A percentile compares a stretch with the other conserved stretches of the same genome.
phyloP scores from a whole-genome alignment of 2,329 filamentous ascomycete species.

The Trichophaea hybrida region DNA sequence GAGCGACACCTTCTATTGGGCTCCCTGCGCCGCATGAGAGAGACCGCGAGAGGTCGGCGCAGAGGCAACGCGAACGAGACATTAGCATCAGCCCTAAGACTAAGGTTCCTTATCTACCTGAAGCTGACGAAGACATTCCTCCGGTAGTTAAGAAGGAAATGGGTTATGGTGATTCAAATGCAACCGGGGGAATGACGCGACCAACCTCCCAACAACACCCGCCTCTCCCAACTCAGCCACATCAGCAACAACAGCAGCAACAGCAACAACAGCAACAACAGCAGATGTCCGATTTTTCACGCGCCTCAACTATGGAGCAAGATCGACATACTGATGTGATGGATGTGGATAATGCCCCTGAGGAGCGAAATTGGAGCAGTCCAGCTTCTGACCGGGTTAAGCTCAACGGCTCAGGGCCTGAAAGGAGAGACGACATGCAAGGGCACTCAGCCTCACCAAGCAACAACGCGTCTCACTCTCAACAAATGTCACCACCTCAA shows the following conservation, averaged over 20 bases:
- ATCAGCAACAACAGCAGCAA: conserved; percentile 16
- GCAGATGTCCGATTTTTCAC: neutral
- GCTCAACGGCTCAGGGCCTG: conserved; percentile 19
- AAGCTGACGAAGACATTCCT: conserved; percentile 10
- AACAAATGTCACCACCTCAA: neutral
- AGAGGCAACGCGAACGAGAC: conserved; percentile 44
- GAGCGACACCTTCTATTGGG: conserved; percentile 15
- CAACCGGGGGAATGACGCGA: conserved; percentile 1
- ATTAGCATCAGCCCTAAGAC: conserved; percentile 70
- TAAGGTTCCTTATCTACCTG: conserved; percentile 34
- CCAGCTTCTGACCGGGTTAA: conserved; percentile 16
- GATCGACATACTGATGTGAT: conserved; percentile 20
- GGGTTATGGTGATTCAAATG: conserved; percentile 2
- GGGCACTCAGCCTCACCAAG: conserved; percentile 10
- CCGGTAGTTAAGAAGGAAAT: neutral
- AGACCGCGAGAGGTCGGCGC: conserved; percentile 8
- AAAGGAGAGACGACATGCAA: conserved; percentile 16
- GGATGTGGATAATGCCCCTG: conserved; percentile 17
- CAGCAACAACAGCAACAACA: conserved; percentile 3
- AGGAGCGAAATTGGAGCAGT: conserved; percentile 20
- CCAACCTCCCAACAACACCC: conserved; percentile 13
- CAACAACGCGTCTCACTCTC: conserved; percentile 6
- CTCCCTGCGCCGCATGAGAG: conserved; percentile 16
- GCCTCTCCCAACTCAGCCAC: conserved; percentile 6
- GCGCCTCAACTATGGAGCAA: conserved; percentile 6